phyloP scores from a whole-genome alignment of 805 yeast species.

The Wickerhamiella kazuoi region DNA sequence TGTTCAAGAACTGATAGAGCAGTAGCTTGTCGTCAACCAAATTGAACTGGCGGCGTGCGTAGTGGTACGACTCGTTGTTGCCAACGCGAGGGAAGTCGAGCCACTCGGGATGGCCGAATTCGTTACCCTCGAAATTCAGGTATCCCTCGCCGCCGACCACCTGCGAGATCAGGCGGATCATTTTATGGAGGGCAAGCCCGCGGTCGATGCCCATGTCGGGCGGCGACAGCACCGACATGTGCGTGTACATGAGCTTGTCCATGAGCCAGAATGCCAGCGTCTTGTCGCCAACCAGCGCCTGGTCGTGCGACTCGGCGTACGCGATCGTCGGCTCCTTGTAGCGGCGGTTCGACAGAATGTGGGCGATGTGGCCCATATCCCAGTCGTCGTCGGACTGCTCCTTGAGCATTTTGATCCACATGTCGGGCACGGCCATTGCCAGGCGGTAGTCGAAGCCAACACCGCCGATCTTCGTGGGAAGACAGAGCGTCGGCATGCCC shows the following conservation, averaged over 20 bases:
- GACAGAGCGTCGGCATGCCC: conserved; percentile 90
- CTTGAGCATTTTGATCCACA: conserved; percentile 93
- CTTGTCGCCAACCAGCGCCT: conserved; percentile 93
- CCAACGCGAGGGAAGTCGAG: conserved; percentile 89
- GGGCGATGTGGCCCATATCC: conserved; percentile 68
- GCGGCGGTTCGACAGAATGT: conserved; percentile 74
- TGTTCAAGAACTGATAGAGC: conserved; percentile 59
- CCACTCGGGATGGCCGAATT: conserved; percentile 99
- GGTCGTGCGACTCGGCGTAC: conserved; percentile 92
- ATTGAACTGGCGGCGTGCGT: conserved; percentile 90
- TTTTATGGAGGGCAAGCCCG: conserved; percentile 77
- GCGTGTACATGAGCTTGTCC: conserved; percentile 97
- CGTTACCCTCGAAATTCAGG: conserved; percentile 91
- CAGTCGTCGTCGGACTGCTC: conserved; percentile 76
- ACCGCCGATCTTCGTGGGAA: conserved; percentile 61
- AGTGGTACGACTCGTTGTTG: conserved; percentile 73
- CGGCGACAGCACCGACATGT: conserved; percentile 66
- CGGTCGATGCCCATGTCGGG: conserved; percentile 68
- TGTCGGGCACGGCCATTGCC: conserved; percentile 96
- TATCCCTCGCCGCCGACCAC: conserved; percentile 95
- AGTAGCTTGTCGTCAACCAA: conserved; percentile 62
- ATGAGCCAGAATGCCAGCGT: conserved; percentile 94
- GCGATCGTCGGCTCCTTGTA: conserved; percentile 77
- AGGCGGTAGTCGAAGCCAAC: conserved; percentile 85
- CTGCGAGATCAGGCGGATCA: conserved; percentile 76